Percentiles rank a stretch among this genome's conserved stretches.
Conservation (phyloP, 495 filamentous ascomycete species). For the Hyaloscypha hepaticicola region DNA sequence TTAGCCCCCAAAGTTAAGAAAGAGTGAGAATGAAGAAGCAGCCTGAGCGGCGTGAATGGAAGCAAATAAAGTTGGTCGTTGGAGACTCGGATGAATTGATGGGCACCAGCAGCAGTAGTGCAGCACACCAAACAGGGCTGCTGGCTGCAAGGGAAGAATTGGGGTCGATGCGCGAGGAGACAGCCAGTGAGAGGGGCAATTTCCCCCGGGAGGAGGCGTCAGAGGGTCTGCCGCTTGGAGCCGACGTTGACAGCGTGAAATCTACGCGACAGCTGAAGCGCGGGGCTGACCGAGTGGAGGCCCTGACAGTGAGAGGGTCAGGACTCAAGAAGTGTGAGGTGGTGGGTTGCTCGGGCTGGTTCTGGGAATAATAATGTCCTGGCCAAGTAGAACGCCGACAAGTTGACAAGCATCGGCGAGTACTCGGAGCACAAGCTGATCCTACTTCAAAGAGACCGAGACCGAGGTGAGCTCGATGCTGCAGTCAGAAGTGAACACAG, state of each 20-base stretch:
- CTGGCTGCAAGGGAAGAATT: constrained; percentile 2
- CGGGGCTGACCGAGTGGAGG: neutral
- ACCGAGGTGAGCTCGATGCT: neutral
- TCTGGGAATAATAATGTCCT: neutral
- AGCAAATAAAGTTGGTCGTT: neutral
- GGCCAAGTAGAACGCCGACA: neutral
- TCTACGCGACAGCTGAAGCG: neutral
- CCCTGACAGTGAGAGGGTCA: neutral
- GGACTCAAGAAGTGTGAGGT: neutral
- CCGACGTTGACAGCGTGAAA: neutral
- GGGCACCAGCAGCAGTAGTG: neutral
- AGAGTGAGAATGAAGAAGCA: neutral
- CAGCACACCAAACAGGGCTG: neutral
- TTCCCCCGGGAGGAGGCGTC: neutral
- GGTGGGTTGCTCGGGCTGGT: neutral
- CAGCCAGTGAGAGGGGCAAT: neutral
- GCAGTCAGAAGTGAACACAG: neutral
- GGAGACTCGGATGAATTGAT: neutral
- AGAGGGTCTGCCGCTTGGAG: constrained; percentile 7
- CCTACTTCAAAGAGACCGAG: neutral
- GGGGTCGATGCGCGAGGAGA: neutral
- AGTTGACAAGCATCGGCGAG: constrained; percentile 5
- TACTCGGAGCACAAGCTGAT: neutral
- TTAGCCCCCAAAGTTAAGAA: constrained; percentile 5
- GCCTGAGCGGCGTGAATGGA: neutral